Conservation (phyloP, 2,329 filamentous ascomycete species). For the Aaosphaeria arxii region DNA sequence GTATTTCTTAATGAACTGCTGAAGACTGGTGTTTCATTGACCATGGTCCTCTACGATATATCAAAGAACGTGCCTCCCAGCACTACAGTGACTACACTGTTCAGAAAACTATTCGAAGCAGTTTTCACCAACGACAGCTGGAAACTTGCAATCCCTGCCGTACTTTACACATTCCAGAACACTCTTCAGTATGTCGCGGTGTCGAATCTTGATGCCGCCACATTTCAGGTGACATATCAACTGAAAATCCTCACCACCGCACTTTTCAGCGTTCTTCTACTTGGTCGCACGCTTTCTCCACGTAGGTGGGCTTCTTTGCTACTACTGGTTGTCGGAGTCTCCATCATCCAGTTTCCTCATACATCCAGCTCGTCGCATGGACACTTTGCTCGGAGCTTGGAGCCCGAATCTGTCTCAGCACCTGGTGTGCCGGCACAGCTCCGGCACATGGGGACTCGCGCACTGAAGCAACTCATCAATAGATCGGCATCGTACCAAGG, state of each 20-base stretch:
- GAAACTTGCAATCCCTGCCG: constrained; percentile 88
- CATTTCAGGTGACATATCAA: constrained; percentile 92
- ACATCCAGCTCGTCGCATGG: constrained; percentile 51
- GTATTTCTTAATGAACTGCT: constrained; percentile 91
- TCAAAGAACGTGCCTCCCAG: constrained; percentile 74
- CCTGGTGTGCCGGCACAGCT: constrained; percentile 34
- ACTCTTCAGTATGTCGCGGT: constrained; percentile 90
- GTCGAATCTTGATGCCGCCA: constrained; percentile 85
- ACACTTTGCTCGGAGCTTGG: constrained; percentile 50
- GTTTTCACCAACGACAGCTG: constrained; percentile 90
- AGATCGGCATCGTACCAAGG: constrained; percentile 84
- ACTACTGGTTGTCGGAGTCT: constrained; percentile 77
- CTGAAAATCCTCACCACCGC: constrained; percentile 91
- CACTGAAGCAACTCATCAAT: constrained; percentile 53
- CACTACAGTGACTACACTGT: constrained; percentile 75
- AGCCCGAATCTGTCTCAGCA: constrained; percentile 74
- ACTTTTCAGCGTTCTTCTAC: constrained; percentile 76
- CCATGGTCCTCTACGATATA: constrained; percentile 83
- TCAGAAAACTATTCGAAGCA: constrained; percentile 72
- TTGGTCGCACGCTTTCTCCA: constrained; percentile 66
- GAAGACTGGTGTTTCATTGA: constrained; percentile 82
- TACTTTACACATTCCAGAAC: constrained; percentile 87
- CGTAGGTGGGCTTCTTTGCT: constrained; percentile 80
- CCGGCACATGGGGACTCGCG: constrained; percentile 59
- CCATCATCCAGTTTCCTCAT: constrained; percentile 77